These are phyloP conservation scores for Heterobasidion irregulare DNA, from an alignment of 1,284 basidiomycete species.

Conservation along the genomic window DNA sequence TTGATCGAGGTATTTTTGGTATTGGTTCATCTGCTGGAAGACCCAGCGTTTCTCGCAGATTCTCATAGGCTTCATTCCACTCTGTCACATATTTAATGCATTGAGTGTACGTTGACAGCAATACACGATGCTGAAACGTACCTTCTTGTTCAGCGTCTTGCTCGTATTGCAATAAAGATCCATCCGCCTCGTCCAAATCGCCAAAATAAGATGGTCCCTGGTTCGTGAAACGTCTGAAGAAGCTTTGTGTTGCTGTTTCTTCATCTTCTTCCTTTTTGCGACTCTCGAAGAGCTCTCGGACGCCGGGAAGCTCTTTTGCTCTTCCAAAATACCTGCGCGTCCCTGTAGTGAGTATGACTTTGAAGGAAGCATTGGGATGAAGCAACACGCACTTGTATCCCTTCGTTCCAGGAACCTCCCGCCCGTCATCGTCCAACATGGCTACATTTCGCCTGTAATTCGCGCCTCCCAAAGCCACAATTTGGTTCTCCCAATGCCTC, in stretches of 20 bases:
- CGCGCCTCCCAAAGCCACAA: constrained; percentile 89
- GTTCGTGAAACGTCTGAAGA: constrained; percentile 85
- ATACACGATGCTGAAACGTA: constrained; percentile 23
- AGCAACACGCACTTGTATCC: constrained; percentile 82
- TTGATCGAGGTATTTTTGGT: constrained; percentile 42
- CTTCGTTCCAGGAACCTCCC: constrained; percentile 93
- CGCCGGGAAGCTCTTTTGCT: constrained; percentile 93
- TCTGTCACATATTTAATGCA: constrained; percentile 29
- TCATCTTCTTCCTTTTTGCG: constrained; percentile 80
- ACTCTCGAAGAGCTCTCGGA: constrained; percentile 87
- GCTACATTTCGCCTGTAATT: constrained; percentile 90
- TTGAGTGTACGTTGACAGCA: background rate
- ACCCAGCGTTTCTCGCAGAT: constrained; percentile 49
- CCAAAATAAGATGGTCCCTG: constrained; percentile 90
- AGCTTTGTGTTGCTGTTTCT: constrained; percentile 69
- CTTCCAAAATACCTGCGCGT: constrained; percentile 85
- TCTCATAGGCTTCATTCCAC: constrained; percentile 63
- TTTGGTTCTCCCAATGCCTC: constrained; percentile 96
- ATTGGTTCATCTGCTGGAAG: constrained; percentile 41
- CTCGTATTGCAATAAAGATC: constrained; percentile 65
- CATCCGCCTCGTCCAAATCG: constrained; percentile 82
- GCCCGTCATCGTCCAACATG: constrained; percentile 91
- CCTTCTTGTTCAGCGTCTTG: constrained; percentile 67
- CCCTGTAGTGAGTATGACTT: constrained; percentile 1
- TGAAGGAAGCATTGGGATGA: background rate